Base-by-base conservation (phyloP, 441 rosid genomes). In the Caryocar brasiliense region DNA sequence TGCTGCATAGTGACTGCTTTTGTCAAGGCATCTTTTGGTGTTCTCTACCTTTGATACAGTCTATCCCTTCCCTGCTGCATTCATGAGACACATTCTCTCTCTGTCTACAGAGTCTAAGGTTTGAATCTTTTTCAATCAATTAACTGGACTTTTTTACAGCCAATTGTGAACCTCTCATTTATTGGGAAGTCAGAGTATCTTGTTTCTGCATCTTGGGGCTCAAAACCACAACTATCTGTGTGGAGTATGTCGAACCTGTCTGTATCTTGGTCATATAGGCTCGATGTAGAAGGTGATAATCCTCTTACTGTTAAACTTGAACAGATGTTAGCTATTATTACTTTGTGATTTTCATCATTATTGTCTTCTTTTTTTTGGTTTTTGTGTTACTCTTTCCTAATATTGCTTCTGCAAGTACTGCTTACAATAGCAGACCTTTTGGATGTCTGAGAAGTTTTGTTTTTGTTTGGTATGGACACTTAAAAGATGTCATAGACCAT, bases 201-300 rank as follows among this genome's bases (percentile, higher is more conserved):
- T 70, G 88, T 84, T 62, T 76, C 95, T 28, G 79, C 84, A 51
- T 78, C 95, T 5, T 24, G 73, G 64, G 81, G 76, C 56, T 65
- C 75, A 3, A 77, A 71, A 48, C 82, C 96, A 1, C 91, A 86
- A 55, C 61, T 89, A 11, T 78, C 90, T 40, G 73, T 86, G 46
- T 93, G 99, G 97, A 81, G 71, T 57, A 59, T 85, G 81, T 75
- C 89, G 38, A 80, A 74, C 64, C 73, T 79, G 27, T 77, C 86
- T 46, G 15, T 67, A 21, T 76, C 75, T 10, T 89, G 99, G 97
- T 93, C 99, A 15, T 86, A 76, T 73, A 71, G 59, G 69, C 79
- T 93, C 62, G 80, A 70, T 27, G 62, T 81, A 27, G 97, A 89
- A 93, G 97, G 99, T 89, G 41, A 64, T 40, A 13, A 9, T 47